Evolutionary conservation across 148 eudicot genomes (phyloP).

Genomic region (Bassia scoparia): DNA sequence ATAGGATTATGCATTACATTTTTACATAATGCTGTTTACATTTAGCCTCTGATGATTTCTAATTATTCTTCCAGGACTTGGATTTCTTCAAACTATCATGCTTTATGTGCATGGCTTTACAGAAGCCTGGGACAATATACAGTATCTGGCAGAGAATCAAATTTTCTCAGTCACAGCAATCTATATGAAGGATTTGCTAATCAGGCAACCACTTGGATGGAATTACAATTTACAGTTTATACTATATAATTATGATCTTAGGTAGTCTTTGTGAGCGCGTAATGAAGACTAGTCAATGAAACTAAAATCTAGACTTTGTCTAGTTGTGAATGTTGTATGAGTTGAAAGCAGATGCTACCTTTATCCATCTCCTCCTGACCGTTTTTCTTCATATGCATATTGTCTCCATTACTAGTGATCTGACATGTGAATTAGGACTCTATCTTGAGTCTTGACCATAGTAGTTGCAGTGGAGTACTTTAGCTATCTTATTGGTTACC

Average conservation of each 20-base stretch:
- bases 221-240: constrained; percentile 21
- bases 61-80: constrained; percentile 50
- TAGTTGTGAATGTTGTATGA: not conserved
- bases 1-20: constrained; percentile 3
- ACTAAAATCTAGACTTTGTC: not conserved
- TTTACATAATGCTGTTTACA: not conserved
- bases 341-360: not conserved
- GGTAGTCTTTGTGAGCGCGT: constrained; percentile 12
- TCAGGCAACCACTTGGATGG: constrained; percentile 56
- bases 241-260: not conserved
- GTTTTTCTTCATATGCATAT: constrained; percentile 1
- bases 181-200: constrained; percentile 28
- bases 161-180: constrained; percentile 42
- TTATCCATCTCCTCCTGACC: not conserved
- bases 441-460: not conserved
- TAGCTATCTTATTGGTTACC: no score
- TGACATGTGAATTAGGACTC: not conserved
- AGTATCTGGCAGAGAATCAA: constrained; percentile 38
- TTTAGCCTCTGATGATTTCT: constrained; percentile 16
- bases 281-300: not conserved
- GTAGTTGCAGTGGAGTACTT: not conserved
- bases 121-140: constrained; percentile 85
- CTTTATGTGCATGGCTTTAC: constrained; percentile 53
- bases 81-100: constrained; percentile 64
- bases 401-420: not conserved